A percentile compares a stretch with the other conserved stretches of the same genome.
These are phyloP conservation scores for Capsella bursapastoris DNA, from an alignment of 345 rosid species.

Conservation along the genomic window DNA sequence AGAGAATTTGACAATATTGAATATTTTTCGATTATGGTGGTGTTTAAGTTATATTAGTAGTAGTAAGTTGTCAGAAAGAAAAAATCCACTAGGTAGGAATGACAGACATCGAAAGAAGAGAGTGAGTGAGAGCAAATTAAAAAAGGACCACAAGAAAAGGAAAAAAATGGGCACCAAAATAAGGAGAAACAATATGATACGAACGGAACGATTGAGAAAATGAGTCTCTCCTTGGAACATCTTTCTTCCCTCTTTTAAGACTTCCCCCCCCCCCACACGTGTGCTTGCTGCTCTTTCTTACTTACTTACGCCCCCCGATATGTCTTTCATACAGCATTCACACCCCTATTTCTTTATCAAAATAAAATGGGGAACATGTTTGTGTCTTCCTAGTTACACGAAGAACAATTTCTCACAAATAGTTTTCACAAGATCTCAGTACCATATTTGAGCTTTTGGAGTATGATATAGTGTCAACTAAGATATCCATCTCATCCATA, in stretches of 20 bases:
- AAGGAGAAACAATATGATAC: slow-evolving; percentile 25
- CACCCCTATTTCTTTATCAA: too few species aligned
- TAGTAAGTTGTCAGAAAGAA: slow-evolving; percentile 22
- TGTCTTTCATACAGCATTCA: slow-evolving; percentile 32
- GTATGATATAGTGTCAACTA: background rate
- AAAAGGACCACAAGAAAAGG: slow-evolving; percentile 38
- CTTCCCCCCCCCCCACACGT: background rate
- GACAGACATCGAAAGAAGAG: slow-evolving; percentile 15
- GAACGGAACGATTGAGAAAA: slow-evolving; percentile 23
- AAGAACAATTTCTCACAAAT: too few species aligned
- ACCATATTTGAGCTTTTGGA: too few species aligned
- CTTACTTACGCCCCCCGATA: slow-evolving; percentile 26
- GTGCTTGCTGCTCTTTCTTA: slow-evolving; percentile 32
- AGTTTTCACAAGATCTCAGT: too few species aligned
- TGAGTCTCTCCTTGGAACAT: slow-evolving; percentile 25
- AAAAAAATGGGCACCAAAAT: slow-evolving; percentile 23
- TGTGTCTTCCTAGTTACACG: too few species aligned
- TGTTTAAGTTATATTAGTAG: background rate
- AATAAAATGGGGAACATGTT: too few species aligned
- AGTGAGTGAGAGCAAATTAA: background rate
- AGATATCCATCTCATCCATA: background rate
- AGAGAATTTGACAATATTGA: slow-evolving; percentile 17
- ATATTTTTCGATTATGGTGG: background rate
- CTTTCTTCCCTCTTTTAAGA: slow-evolving; percentile 40
- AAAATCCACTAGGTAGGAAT: slow-evolving; percentile 24